Conservation (phyloP, 2,329 filamentous ascomycete species). For the Calonectria leucothoes region DNA sequence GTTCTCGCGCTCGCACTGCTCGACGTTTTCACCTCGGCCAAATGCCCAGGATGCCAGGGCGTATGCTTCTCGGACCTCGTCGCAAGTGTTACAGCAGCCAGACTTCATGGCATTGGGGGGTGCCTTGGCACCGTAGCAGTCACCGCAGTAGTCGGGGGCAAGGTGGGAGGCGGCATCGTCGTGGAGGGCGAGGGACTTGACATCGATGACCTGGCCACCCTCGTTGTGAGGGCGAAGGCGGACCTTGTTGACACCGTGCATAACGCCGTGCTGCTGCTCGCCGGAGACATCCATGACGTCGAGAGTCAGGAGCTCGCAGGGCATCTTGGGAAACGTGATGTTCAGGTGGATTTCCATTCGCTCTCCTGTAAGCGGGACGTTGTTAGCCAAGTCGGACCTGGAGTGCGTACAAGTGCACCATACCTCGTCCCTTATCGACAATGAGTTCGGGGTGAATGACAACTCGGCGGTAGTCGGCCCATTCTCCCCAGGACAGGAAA, state of each 20-base stretch:
- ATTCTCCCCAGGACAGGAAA: slow-evolving; percentile 94
- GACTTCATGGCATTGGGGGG: slow-evolving; percentile 78
- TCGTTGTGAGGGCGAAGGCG: slow-evolving; percentile 78
- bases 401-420: slow-evolving; percentile 31
- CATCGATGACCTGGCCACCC: slow-evolving; percentile 81
- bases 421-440: slow-evolving; percentile 96
- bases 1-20: slow-evolving; percentile 95
- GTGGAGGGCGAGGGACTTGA: slow-evolving; percentile 72
- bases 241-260: slow-evolving; percentile 93
- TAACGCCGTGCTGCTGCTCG: slow-evolving; percentile 93
- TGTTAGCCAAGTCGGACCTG: slow-evolving; percentile 35
- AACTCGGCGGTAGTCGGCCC: slow-evolving; percentile 89
- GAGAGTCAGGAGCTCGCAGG: slow-evolving; percentile 94
- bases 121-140: slow-evolving; percentile 87
- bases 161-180: slow-evolving; percentile 81
- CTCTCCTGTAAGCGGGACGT: slow-evolving; percentile 70
- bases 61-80: slow-evolving; percentile 96
- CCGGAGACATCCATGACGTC: slow-evolving; percentile 99
- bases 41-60: slow-evolving; percentile 93
- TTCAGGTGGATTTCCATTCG: slow-evolving; percentile 99
- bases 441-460: slow-evolving; percentile 91
- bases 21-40: slow-evolving; percentile 88
- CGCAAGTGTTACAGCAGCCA: slow-evolving; percentile 98
- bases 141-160: slow-evolving; percentile 91
- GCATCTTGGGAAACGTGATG: slow-evolving; percentile 92